Conservation (phyloP, 1,284 basidiomycete genomes). For the Tranzscheliella williamsii region DNA sequence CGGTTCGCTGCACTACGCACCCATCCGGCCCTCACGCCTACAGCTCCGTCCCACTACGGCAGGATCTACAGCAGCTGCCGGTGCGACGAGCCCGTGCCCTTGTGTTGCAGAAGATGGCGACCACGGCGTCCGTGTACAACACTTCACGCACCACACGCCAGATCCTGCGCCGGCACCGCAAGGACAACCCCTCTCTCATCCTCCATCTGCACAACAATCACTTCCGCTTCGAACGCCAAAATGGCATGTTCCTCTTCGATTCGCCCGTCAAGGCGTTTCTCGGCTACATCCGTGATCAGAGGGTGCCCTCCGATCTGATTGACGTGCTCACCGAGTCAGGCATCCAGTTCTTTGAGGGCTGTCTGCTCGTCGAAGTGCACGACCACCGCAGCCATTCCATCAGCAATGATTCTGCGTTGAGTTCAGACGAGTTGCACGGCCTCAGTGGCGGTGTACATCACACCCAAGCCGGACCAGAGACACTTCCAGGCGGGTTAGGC, state of each 20-base stretch:
- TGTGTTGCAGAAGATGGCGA: no score
- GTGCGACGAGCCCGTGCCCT: no score
- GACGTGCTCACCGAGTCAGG: constrained; percentile 51
- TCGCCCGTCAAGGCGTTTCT: constrained; percentile 54
- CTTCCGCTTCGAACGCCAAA: constrained; percentile 57
- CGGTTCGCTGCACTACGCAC: no score
- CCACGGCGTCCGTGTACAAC: constrained; percentile 57
- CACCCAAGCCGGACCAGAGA: neutral
- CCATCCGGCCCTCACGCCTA: no score
- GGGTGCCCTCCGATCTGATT: constrained; percentile 51
- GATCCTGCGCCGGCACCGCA: constrained; percentile 54
- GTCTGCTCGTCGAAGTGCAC: constrained; percentile 55
- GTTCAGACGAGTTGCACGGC: constrained; percentile 14
- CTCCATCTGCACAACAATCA: constrained; percentile 53
- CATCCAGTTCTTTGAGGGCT: constrained; percentile 57
- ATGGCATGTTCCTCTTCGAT: constrained; percentile 55
- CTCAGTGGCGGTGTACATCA: constrained; percentile 6
- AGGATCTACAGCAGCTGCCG: no score
- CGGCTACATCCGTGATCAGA: constrained; percentile 51
- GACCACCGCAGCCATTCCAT: constrained; percentile 48
- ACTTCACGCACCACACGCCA: constrained; percentile 54
- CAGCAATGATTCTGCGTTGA: constrained; percentile 4
- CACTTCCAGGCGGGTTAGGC: neutral
- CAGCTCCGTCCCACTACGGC: no score
- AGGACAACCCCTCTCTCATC: constrained; percentile 52